Evolutionary conservation across 495 filamentous ascomycete genomes (phyloP), one percentile per base, ranked within the genome.

Genomic region (Podospora conica): DNA sequence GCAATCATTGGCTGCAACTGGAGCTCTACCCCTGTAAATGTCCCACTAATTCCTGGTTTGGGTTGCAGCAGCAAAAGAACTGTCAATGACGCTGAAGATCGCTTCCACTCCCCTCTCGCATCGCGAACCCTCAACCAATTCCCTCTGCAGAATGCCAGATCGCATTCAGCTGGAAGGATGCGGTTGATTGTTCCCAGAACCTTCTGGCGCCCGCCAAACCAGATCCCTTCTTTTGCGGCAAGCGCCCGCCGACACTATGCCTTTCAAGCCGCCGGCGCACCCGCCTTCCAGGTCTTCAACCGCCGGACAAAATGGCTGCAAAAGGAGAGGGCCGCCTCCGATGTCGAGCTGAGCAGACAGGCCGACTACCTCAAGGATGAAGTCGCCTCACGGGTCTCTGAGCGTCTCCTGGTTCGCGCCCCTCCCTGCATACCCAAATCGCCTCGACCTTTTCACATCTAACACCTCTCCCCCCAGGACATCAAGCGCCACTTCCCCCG

Each of bases 311-410:
- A 99, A 82, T 90, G 89, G 76, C 79, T 95, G 23, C 96, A 99
- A 73, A 92, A 90, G 72, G 92, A 97, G 76, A 87, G 95, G 24
- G 88, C 93, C 9, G 93, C 91, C 7, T 71, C 75, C 31, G 81
- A 96, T 74, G 81, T 85, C 33, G 86, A 91, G 68, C 73, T 78
- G 55, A 93, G 92, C 72, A 83, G 93, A 9, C 85, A 88, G 66
- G 88, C 90, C 40, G 96, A 97, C 76, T 97, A 97, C 75, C 79
- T 99, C 60, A 90, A 91, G 72, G 91, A 97, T 76, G 95, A 97
- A 75, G 88, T 97, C 1, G 94, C 96, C 27, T 80, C 80, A 53
- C 86, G 96, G 57, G 82, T 99, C 29, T 93, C 88, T 71, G 95
- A 97, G 68, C 86, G 96, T 24, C 81, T 99, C 55, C 79, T 97